Conservation (phyloP, 2,329 filamentous ascomycete species). For the Penicillium sp. region DNA sequence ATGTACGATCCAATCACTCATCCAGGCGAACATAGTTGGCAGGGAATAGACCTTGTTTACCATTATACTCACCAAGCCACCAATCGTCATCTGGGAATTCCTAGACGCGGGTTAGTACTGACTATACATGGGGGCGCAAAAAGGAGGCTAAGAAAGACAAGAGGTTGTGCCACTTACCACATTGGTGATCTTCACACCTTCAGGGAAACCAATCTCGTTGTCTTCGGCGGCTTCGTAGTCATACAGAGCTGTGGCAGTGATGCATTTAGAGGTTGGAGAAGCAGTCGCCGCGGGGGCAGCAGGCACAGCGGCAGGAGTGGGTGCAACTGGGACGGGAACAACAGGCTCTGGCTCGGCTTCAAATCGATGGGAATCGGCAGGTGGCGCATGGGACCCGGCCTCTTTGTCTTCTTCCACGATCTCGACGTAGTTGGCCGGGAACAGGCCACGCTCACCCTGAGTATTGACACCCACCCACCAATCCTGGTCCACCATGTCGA, state of each 20-base stretch:
- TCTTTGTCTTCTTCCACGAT: conserved; percentile 66
- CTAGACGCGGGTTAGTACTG: conserved; percentile 44
- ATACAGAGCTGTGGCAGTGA: conserved; percentile 80
- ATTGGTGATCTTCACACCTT: conserved; percentile 76
- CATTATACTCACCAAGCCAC: conserved; percentile 89
- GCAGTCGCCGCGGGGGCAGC: conserved; percentile 40
- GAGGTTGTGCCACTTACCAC: conserved; percentile 59
- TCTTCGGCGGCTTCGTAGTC: conserved; percentile 98
- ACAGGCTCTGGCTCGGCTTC: conserved; percentile 37
- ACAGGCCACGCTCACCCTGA: conserved; percentile 80
- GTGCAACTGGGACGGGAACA: conserved; percentile 39
- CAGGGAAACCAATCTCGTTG: conserved; percentile 82
- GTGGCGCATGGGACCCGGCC: conserved; percentile 29
- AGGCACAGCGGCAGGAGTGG: conserved; percentile 35
- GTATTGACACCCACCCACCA: conserved; percentile 98
- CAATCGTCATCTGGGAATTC: conserved; percentile 98
- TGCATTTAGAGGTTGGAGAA: conserved; percentile 42
- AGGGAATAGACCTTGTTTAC: conserved; percentile 76
- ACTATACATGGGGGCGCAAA: background rate
- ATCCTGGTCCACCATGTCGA: conserved; percentile 96
- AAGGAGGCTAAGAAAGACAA: background rate
- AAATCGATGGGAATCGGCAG: conserved; percentile 22
- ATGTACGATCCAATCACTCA: conserved; percentile 16
- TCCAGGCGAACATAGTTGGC: conserved; percentile 51
- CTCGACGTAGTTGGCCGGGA: conserved; percentile 97